These are phyloP conservation scores for Protea cynaroides DNA, from an alignment of 164 flowering plant genomes.

Conservation along the genomic window DNA sequence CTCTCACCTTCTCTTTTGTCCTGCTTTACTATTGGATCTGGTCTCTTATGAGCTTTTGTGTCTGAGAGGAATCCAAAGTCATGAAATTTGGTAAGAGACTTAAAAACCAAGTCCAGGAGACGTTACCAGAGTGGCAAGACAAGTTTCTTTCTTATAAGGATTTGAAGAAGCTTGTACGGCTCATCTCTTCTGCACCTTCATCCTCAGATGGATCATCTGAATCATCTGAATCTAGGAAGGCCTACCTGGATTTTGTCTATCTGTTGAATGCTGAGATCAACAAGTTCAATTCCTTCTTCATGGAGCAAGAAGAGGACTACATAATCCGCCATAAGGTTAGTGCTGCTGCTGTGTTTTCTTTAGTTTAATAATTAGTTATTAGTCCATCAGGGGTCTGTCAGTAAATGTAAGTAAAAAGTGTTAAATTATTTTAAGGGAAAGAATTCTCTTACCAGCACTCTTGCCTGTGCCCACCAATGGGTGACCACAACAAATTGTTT, in stretches of 20 bases:
- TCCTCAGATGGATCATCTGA: conserved; percentile 4
- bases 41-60: background rate
- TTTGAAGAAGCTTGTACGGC: conserved; percentile 54
- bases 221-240: conserved; percentile 25
- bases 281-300: conserved; percentile 77
- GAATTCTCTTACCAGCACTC: too few relatives aligned
- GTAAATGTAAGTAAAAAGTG: too few relatives aligned
- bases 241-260: conserved; percentile 52
- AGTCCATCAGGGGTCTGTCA: too few relatives aligned
- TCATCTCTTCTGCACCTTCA: conserved; percentile 37
- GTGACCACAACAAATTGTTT: too few relatives aligned
- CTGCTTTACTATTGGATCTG: background rate
- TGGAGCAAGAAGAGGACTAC: conserved; percentile 86
- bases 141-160: conserved; percentile 72
- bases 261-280: conserved; percentile 69
- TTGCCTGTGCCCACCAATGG: too few relatives aligned
- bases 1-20: too few relatives aligned
- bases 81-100: conserved; percentile 92
- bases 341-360: background rate
- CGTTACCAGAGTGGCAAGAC: conserved; percentile 81
- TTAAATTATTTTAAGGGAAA: too few relatives aligned
- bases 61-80: background rate
- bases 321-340: conserved; percentile 63
- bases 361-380: too few relatives aligned
- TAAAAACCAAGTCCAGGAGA: conserved; percentile 58